Evolutionary conservation across 1,139 yeast genomes (phyloP).

Genomic region (Meyerozyma sp.): DNA sequence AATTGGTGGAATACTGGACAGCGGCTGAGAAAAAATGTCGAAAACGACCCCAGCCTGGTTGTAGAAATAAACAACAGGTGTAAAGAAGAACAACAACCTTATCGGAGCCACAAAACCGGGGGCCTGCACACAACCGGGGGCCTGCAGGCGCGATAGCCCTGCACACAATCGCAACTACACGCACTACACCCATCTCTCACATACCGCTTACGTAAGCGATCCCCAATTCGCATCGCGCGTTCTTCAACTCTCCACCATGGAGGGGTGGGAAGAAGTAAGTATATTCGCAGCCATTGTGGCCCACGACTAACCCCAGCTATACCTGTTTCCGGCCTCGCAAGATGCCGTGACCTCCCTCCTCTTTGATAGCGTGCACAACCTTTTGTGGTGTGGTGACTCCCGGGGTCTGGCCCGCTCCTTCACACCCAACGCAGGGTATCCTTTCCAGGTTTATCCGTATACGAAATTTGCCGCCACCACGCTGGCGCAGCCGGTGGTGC

Average conservation of each 20-base stretch:
- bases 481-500: constrained; percentile 37
- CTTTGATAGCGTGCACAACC: constrained; percentile 69
- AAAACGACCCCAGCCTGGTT: neutral
- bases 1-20: too few relatives aligned
- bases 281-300: constrained; percentile 11
- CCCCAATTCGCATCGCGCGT: neutral
- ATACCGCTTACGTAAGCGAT: neutral
- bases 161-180: too few relatives aligned
- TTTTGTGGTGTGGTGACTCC: constrained; percentile 84
- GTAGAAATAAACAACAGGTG: neutral
- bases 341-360: constrained; percentile 26
- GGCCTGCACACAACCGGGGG: too few relatives aligned
- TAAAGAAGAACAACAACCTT: neutral
- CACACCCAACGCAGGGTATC: constrained; percentile 20
- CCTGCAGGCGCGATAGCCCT: neutral
- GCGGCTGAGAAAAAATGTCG: neutral
- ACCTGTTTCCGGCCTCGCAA: constrained; percentile 6
- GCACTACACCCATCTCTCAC: too few relatives aligned
- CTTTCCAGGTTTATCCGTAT: constrained; percentile 33
- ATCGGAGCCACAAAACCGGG: neutral
- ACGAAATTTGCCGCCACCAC: constrained; percentile 46
- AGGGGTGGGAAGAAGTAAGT: constrained; percentile 36
- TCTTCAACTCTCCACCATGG: constrained; percentile 17
- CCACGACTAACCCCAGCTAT: constrained; percentile 23
- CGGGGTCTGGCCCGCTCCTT: constrained; percentile 30